phyloP scores from a whole-genome alignment of 768 basidiomycete species.

The Serendipita sp. region DNA sequence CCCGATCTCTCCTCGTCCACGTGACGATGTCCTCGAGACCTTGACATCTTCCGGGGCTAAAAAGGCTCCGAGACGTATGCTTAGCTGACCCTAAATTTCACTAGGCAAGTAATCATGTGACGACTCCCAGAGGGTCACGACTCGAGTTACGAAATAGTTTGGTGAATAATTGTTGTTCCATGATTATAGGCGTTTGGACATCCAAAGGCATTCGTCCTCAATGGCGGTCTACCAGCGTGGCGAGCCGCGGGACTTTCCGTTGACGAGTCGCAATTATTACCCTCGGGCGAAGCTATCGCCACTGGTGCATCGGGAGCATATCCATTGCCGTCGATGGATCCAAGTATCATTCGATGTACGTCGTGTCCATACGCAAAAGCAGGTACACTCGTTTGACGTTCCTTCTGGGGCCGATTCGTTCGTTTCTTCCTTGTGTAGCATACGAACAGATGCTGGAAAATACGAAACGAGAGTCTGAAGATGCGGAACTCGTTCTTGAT shows the following conservation, averaged over 20 bases:
- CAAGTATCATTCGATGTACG: conserved; percentile 39
- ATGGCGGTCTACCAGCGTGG: conserved; percentile 88
- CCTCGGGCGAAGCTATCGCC: conserved; percentile 9
- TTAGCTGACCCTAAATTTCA: too few species aligned
- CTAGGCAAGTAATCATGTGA: too few species aligned
- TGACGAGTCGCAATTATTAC: conserved; percentile 21
- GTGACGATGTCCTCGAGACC: neutral
- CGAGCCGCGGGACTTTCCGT: conserved; percentile 44
- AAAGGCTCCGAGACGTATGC: too few species aligned
- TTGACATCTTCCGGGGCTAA: too few species aligned
- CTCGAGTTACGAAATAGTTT: neutral
- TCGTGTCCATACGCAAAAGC: neutral
- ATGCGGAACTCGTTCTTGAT: conserved; percentile 65
- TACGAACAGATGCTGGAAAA: conserved; percentile 75
- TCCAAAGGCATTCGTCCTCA: conserved; percentile 64
- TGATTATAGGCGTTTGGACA: conserved; percentile 56
- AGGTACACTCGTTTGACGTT: neutral
- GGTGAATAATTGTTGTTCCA: neutral
- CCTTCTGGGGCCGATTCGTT: too few species aligned
- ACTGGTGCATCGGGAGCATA: conserved; percentile 25
- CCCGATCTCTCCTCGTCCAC: too few species aligned
- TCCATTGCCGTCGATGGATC: conserved; percentile 35
- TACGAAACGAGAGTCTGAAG: conserved; percentile 30
- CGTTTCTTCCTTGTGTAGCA: conserved; percentile 25
- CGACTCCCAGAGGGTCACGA: neutral